A percentile compares a stretch with the other conserved stretches of the same genome.
Evolutionary conservation across 495 filamentous ascomycete species (phyloP).

Genomic region (Aspergillus baeticus): DNA sequence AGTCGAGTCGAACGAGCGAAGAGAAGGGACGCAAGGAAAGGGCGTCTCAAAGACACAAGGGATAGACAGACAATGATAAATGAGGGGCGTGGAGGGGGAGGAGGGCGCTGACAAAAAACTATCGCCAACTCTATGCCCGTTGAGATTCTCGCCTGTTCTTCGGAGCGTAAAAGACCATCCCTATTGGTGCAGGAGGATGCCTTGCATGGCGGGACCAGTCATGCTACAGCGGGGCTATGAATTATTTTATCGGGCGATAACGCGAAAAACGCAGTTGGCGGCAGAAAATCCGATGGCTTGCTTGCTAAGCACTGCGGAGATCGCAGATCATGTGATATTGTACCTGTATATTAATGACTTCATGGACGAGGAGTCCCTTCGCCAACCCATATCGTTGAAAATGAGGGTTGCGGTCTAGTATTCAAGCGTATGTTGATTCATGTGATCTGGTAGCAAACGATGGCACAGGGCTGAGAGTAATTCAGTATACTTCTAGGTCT

Average conservation of each 20-base stretch:
- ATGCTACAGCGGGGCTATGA: conserved; percentile 31
- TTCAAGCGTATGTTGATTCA: not conserved
- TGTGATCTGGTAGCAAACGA: no score
- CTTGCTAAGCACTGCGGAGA: conserved; percentile 22
- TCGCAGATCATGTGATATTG: conserved; percentile 22
- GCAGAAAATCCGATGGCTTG: not conserved
- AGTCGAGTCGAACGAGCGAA: not conserved
- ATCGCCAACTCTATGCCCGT: conserved; percentile 19
- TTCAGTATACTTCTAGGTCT: no score
- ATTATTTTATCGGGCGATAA: conserved; percentile 10
- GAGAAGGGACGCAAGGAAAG: not conserved
- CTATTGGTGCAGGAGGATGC: conserved; percentile 18
- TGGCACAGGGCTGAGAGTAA: no score
- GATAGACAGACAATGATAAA: conserved; percentile 1
- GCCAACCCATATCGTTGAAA: not conserved
- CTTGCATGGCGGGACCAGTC: conserved; percentile 10
- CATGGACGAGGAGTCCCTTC: not conserved
- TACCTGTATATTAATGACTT: not conserved
- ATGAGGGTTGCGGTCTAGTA: not conserved
- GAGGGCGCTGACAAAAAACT: conserved; percentile 12
- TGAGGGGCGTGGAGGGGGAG: conserved; percentile 8
- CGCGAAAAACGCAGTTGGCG: conserved; percentile 30
- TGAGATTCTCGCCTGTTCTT: conserved; percentile 20
- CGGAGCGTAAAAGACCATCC: conserved; percentile 12
- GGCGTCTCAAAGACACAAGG: not conserved